Conservation (phyloP, 169 alveolate species). For the Plasmodium berghei region DNA sequence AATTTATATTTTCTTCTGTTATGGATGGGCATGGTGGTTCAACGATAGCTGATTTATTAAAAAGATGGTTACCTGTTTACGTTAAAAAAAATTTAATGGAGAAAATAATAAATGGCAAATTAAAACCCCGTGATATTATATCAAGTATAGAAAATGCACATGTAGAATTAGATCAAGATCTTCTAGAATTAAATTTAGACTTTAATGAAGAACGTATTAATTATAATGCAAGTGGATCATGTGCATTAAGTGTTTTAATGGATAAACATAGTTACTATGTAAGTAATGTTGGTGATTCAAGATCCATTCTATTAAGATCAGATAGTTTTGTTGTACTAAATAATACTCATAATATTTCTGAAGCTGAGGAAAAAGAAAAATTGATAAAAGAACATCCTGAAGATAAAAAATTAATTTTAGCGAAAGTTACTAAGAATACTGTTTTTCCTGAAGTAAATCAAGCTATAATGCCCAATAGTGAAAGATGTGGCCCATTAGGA, state of each 20-base stretch:
- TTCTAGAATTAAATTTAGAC: slow-evolving; percentile 12
- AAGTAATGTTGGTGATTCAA: slow-evolving; percentile 66
- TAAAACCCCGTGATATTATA: slow-evolving; percentile 23
- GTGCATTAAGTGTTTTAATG: slow-evolving; percentile 56
- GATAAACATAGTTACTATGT: slow-evolving; percentile 37
- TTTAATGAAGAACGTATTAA: background rate
- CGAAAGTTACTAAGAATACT: slow-evolving; percentile 13
- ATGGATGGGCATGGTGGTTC: slow-evolving; percentile 74
- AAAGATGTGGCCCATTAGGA: background rate
- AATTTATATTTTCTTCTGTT: slow-evolving; percentile 45
- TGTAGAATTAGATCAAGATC: slow-evolving; percentile 22
- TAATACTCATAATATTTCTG: slow-evolving; percentile 78
- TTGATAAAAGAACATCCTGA: slow-evolving; percentile 80
- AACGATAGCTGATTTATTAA: slow-evolving; percentile 38
- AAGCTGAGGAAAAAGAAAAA: slow-evolving; percentile 75
- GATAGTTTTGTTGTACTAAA: slow-evolving; percentile 39
- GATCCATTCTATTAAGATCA: slow-evolving; percentile 19
- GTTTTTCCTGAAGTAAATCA: background rate
- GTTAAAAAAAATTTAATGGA: slow-evolving; percentile 55
- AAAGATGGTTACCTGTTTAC: slow-evolving; percentile 38
- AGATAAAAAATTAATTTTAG: slow-evolving; percentile 79
- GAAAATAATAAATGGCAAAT: background rate
- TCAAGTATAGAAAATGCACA: slow-evolving; percentile 45
- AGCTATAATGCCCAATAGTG: background rate
- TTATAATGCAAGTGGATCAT: slow-evolving; percentile 38